A percentile compares a stretch with the other conserved stretches of the same genome.
Conservation (phyloP, 2,329 filamentous ascomycete genomes). For the Fusarium phyllophilum region DNA sequence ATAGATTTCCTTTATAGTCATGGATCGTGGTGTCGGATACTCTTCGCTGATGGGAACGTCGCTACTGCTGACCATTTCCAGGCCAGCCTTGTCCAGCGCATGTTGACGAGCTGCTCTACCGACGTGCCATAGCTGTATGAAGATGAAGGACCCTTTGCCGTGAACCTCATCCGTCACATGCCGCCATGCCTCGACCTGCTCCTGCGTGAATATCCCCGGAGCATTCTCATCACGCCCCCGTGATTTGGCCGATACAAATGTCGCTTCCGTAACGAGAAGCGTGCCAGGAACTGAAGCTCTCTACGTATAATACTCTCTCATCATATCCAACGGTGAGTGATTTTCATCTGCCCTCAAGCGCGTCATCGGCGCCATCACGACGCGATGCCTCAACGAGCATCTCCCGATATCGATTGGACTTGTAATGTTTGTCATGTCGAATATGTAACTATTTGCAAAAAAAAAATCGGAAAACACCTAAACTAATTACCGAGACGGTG, state of each 20-base stretch:
- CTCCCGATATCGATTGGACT: conserved; percentile 5
- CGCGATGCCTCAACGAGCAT: conserved; percentile 15
- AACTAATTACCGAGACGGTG: not conserved
- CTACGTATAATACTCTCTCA: conserved; percentile 23
- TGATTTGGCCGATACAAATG: conserved; percentile 1
- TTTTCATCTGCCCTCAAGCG: conserved; percentile 6
- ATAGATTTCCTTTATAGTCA: conserved; percentile 3
- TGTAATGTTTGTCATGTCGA: not conserved
- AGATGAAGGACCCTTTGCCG: conserved; percentile 9
- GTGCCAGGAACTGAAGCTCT: conserved; percentile 23
- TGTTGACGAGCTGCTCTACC: conserved; percentile 11
- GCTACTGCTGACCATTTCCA: conserved; percentile 23
- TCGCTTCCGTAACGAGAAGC: conserved; percentile 22
- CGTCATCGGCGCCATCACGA: conserved; percentile 26
- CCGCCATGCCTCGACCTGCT: conserved; percentile 11
- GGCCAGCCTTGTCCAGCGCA: not conserved
- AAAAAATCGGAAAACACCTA: not conserved
- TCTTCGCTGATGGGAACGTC: not conserved
- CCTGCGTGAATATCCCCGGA: not conserved
- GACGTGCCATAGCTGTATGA: conserved; percentile 23
- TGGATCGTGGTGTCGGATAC: not conserved
- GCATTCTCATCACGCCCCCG: conserved; percentile 10
- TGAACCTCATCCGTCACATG: conserved; percentile 7
- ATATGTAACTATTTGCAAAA: not conserved
- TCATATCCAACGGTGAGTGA: conserved; percentile 10